Percentiles rank a stretch among this genome's conserved stretches.
These are phyloP conservation scores for Monilinia fructicola DNA, from an alignment of 2,329 filamentous ascomycete genomes.

Conservation along the genomic window DNA sequence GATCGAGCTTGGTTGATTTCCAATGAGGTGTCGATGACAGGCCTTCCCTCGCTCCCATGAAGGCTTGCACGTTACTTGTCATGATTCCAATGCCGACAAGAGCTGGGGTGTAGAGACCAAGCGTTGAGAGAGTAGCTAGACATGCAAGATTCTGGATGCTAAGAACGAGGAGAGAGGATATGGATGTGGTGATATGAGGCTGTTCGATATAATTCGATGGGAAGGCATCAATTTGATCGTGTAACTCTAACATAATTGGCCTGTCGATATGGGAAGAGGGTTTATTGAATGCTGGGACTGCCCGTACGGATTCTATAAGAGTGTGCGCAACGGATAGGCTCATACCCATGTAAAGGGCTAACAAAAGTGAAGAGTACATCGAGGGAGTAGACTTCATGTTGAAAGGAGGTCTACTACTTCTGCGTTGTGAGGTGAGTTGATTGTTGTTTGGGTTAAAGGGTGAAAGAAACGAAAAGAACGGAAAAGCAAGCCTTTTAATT, in stretches of 20 bases:
- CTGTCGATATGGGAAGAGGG: not conserved
- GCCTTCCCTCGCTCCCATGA: too few relatives aligned
- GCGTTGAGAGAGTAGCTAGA: not conserved
- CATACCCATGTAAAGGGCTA: not conserved
- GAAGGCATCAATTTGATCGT: not conserved
- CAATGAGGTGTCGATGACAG: not conserved
- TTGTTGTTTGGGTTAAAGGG: not conserved
- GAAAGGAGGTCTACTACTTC: not conserved
- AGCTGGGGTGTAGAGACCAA: constrained; percentile 9
- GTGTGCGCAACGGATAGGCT: not conserved
- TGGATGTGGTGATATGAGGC: not conserved
- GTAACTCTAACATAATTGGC: not conserved
- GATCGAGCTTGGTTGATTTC: not conserved
- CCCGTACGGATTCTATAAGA: not conserved
- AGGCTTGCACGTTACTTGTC: not conserved
- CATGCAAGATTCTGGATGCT: not conserved
- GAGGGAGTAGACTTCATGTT: constrained; percentile 1
- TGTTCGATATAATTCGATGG: not conserved
- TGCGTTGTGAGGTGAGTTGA: not conserved
- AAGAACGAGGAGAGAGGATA: not conserved
- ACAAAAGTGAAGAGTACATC: not conserved
- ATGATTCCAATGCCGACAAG: constrained; percentile 12
- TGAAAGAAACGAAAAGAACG: not conserved
- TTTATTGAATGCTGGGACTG: not conserved
- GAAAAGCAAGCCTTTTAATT: not conserved